A percentile compares a stretch with the other conserved stretches of the same genome.
phyloP scores from a whole-genome alignment of 2,329 filamentous ascomycete species.

The Cadophora malorum region DNA sequence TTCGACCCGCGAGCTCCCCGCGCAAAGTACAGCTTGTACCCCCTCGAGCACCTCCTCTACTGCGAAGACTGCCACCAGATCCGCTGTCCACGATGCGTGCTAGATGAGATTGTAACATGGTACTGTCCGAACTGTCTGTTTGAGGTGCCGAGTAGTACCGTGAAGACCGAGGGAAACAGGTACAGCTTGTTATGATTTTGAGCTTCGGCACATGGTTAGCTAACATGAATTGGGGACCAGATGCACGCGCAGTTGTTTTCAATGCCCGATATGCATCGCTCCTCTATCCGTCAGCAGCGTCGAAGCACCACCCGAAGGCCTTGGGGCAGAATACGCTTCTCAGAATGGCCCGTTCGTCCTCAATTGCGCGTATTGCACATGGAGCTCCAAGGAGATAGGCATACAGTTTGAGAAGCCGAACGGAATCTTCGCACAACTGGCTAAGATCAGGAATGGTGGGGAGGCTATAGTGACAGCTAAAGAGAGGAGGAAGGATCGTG shows the following conservation, averaged over 20 bases:
- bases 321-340: conserved; percentile 45
- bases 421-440: conserved; percentile 81
- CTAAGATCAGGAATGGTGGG: conserved; percentile 71
- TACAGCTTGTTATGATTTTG: conserved; percentile 49
- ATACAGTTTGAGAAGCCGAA: conserved; percentile 90
- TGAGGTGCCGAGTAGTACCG: conserved; percentile 90
- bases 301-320: conserved; percentile 53
- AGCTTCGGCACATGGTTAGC: conserved; percentile 4
- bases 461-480: conserved; percentile 56
- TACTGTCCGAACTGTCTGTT: conserved; percentile 96
- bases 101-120: conserved; percentile 93
- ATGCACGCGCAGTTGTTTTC: conserved; percentile 93
- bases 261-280: conserved; percentile 87
- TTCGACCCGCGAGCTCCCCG: conserved; percentile 87
- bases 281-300: conserved; percentile 78
- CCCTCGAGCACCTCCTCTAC: conserved; percentile 91
- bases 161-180: conserved; percentile 93
- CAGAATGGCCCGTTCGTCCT: conserved; percentile 73
- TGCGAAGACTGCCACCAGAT: conserved; percentile 98
- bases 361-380: conserved; percentile 89
- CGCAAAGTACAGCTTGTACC: conserved; percentile 90
- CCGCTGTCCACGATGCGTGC: conserved; percentile 87
- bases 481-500: conserved; percentile 45
- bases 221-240: conserved; percentile 51
- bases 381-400: conserved; percentile 88